Percentiles rank a stretch among this genome's conserved stretches.
Conservation (phyloP, 345 rosid genomes). For the Eucalyptus cloeziana region DNA sequence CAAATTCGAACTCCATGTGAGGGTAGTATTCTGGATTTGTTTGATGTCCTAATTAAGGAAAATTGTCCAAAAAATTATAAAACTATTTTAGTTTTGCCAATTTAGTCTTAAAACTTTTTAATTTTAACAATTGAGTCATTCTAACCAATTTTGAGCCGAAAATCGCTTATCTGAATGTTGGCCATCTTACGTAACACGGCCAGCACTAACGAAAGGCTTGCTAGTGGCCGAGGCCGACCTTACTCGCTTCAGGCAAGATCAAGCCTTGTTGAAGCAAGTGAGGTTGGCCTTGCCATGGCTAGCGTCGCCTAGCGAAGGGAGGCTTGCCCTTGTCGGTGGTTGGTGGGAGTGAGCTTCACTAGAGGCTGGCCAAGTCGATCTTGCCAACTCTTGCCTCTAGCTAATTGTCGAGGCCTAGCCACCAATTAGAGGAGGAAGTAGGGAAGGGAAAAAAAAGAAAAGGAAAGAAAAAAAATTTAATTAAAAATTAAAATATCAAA, state of each 20-base stretch:
- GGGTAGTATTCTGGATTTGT: neutral
- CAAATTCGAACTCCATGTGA: neutral
- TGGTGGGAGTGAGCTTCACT: neutral
- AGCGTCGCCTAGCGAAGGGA: neutral
- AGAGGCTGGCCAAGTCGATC: neutral
- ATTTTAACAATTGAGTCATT: too few species aligned
- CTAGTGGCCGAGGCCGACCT: neutral
- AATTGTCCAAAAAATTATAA: too few species aligned
- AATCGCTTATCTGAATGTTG: neutral
- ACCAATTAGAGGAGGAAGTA: too few species aligned
- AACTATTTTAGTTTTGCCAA: too few species aligned
- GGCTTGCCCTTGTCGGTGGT: neutral
- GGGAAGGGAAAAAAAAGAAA: fast-evolving
- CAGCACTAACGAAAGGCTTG: neutral
- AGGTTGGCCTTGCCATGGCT: too few species aligned
- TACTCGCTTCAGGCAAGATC: neutral
- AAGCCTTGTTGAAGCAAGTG: too few species aligned
- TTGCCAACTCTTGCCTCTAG: neutral
- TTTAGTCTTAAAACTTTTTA: neutral
- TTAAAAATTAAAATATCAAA: too few species aligned
- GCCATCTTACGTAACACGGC: fast-evolving
- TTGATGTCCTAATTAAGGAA: neutral
- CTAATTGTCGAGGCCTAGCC: neutral
- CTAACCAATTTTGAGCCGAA: neutral
- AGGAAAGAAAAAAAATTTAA: too few species aligned